These are phyloP conservation scores for Malassezia obtusa DNA, from an alignment of 1,284 basidiomycete genomes.

Conservation along the genomic window DNA sequence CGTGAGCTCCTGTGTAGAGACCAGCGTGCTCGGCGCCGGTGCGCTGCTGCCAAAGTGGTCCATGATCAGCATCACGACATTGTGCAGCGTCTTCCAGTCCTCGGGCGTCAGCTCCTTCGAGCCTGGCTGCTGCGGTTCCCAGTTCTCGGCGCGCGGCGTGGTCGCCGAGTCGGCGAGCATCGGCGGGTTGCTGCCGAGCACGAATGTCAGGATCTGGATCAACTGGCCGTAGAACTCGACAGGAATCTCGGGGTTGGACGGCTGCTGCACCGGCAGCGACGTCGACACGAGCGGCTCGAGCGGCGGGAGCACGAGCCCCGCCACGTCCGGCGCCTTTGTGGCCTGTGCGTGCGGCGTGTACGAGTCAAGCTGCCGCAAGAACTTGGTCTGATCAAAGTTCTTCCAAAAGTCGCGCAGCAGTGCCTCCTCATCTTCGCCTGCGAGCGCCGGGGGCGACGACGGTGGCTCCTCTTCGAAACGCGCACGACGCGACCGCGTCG, in stretches of 20 bases:
- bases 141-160: not conserved
- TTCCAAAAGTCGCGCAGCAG: conserved; percentile 5
- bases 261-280: not conserved
- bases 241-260: conserved; percentile 12
- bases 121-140: not conserved
- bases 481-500: not conserved
- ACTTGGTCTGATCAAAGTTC: conserved; percentile 1
- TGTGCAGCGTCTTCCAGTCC: conserved; percentile 12
- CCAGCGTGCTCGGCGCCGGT: conserved; percentile 17
- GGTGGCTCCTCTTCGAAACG: not conserved
- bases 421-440: conserved; percentile 6
- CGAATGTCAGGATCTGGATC: conserved; percentile 37
- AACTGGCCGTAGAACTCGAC: conserved; percentile 31
- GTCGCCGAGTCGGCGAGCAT: conserved; percentile 17
- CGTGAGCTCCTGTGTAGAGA: conserved; percentile 31
- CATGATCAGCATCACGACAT: conserved; percentile 25
- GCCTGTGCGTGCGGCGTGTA: too few species aligned
- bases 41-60: conserved; percentile 21
- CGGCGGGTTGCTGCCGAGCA: conserved; percentile 29
- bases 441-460: conserved; percentile 2
- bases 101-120: not conserved
- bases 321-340: too few species aligned
- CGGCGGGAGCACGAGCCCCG: not conserved
- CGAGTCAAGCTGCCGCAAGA: conserved; percentile 3
- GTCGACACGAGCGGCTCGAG: not conserved